A percentile compares a stretch with the other conserved stretches of the same genome.
Evolutionary conservation across 495 filamentous ascomycete genomes (phyloP).

Genomic region (Baudoinia panamericana): DNA sequence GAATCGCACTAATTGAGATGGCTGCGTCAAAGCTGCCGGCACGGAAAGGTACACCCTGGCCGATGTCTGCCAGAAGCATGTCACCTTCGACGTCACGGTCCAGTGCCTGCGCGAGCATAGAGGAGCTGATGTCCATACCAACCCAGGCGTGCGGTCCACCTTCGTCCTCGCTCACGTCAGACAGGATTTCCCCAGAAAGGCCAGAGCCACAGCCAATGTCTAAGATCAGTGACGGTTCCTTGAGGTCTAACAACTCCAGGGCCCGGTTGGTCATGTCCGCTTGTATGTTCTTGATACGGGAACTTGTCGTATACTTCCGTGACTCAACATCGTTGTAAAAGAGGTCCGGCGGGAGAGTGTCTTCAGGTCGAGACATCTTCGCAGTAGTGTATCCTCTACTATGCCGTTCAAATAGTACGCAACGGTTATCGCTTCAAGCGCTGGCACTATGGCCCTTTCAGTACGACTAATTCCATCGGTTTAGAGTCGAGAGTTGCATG

Average conservation of each 20-base stretch:
- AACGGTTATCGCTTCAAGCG: no score
- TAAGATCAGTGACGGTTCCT: conserved; percentile 72
- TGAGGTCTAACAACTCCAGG: conserved; percentile 73
- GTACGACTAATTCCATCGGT: no score
- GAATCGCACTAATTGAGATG: conserved; percentile 84
- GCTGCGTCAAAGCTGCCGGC: conserved; percentile 89
- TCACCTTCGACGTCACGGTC: conserved; percentile 89
- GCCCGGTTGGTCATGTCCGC: conserved; percentile 86
- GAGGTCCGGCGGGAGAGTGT: conserved; percentile 82
- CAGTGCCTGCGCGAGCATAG: conserved; percentile 84
- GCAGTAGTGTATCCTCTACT: no score
- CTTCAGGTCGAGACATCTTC: conserved; percentile 91
- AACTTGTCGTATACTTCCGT: conserved; percentile 92
- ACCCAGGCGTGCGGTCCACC: conserved; percentile 87
- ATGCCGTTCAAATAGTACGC: no score
- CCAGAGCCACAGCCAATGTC: conserved; percentile 93
- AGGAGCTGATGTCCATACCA: conserved; percentile 86
- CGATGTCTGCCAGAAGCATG: conserved; percentile 80
- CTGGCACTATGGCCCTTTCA: no score
- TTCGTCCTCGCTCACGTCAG: conserved; percentile 46
- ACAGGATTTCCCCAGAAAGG: conserved; percentile 85
- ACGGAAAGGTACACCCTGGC: conserved; percentile 89
- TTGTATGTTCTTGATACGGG: conserved; percentile 89
- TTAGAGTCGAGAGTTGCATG: no score
- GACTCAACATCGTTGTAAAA: conserved; percentile 95